Conservation (phyloP, 768 basidiomycete species). For the Leccinum rimulosum region DNA sequence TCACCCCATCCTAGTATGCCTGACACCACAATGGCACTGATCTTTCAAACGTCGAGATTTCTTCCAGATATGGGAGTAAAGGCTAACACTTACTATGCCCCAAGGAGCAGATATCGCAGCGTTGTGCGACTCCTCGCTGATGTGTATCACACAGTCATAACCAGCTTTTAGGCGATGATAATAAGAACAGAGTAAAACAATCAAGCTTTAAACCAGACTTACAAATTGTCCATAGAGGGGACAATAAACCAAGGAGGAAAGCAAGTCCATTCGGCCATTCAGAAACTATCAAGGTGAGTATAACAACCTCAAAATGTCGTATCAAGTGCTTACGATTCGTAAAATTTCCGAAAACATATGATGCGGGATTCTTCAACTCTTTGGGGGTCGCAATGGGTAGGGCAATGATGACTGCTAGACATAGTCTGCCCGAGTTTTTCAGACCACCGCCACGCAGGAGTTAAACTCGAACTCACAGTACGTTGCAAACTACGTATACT, state of each 20-base stretch:
- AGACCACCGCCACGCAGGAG: neutral
- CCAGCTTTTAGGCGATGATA: conserved; percentile 21
- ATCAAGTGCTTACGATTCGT: conserved; percentile 43
- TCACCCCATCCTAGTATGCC: conserved; percentile 46
- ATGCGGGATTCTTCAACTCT: conserved; percentile 56
- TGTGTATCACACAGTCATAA: conserved; percentile 44
- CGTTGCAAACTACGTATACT: conserved; percentile 41
- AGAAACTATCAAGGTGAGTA: conserved; percentile 25
- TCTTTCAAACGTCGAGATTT: conserved; percentile 6
- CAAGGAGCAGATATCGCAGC: conserved; percentile 53
- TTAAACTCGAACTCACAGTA: conserved; percentile 26
- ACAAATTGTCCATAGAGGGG: conserved; percentile 47
- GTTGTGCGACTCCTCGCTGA: conserved; percentile 53
- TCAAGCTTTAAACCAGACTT: conserved; percentile 25
- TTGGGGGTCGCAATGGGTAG: conserved; percentile 59
- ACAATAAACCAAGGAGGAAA: conserved; percentile 45
- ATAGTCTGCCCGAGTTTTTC: conserved; percentile 1
- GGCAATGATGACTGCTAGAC: conserved; percentile 44
- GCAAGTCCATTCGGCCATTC: conserved; percentile 45
- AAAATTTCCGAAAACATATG: conserved; percentile 60
- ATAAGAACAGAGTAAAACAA: conserved; percentile 31
- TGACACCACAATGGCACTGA: conserved; percentile 39
- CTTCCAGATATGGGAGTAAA: neutral
- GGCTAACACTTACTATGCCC: conserved; percentile 42
- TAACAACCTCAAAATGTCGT: neutral